Conservation (phyloP, 148 eudicot species). For the Polygonum maritimum region DNA sequence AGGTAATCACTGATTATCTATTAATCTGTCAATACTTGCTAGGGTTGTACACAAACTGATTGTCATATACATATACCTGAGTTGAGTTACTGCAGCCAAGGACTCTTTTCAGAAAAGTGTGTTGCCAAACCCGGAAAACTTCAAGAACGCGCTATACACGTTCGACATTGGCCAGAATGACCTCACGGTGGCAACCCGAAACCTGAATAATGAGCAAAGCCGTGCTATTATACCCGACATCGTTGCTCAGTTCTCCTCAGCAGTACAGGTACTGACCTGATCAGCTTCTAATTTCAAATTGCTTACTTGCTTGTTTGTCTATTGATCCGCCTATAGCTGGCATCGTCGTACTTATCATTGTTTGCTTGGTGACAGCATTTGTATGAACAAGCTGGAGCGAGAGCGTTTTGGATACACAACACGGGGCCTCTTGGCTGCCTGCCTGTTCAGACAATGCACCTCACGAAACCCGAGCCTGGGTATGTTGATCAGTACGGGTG, state of each 20-base stretch:
- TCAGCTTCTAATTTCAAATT: neutral
- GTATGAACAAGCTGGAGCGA: slow-evolving; percentile 46
- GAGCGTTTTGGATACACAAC: slow-evolving; percentile 80
- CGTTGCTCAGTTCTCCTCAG: slow-evolving; percentile 20
- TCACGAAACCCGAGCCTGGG: slow-evolving; percentile 34
- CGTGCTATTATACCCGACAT: slow-evolving; percentile 31
- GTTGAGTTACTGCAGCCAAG: slow-evolving; percentile 1
- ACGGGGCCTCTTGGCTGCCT: slow-evolving; percentile 87
- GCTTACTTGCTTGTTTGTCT: neutral
- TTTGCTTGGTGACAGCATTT: slow-evolving; percentile 27
- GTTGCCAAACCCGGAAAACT: slow-evolving; percentile 29
- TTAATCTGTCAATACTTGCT: too few relatives aligned
- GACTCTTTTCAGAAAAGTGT: slow-evolving; percentile 3
- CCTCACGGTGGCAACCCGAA: slow-evolving; percentile 26
- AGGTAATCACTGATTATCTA: too few relatives aligned
- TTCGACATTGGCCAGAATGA: slow-evolving; percentile 48
- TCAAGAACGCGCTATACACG: slow-evolving; percentile 28
- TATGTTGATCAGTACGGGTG: slow-evolving; percentile 49
- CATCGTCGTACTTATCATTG: neutral
- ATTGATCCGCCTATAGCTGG: neutral
- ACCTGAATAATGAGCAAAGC: slow-evolving; percentile 24
- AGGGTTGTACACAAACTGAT: neutral
- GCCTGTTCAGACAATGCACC: slow-evolving; percentile 40
- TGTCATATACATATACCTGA: too few relatives aligned
- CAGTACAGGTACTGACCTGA: slow-evolving; percentile 8